Evolutionary conservation across 2,329 filamentous ascomycete species (phyloP).

Genomic region (Paramyrothecium roridum): DNA sequence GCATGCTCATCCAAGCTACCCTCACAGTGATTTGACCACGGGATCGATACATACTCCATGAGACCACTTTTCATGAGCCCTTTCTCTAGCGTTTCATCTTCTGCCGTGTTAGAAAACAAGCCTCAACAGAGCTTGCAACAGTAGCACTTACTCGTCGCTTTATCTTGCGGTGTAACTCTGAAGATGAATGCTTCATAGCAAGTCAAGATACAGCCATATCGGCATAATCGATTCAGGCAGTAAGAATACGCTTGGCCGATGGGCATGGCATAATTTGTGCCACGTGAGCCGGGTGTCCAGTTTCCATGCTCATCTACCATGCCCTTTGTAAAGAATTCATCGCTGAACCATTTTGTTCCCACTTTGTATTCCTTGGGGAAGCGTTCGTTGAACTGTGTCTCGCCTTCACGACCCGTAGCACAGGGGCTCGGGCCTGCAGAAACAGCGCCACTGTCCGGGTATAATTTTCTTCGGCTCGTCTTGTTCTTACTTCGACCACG

Average conservation of each 20-base stretch:
- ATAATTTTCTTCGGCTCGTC: neutral
- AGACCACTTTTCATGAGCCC: constrained; percentile 7
- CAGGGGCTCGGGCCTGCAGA: neutral
- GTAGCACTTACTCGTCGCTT: neutral
- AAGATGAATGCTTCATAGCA: constrained; percentile 12
- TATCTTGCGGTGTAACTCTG: constrained; percentile 1
- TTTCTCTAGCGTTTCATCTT: neutral
- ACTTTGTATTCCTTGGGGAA: constrained; percentile 13
- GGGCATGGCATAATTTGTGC: constrained; percentile 5
- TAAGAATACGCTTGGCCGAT: constrained; percentile 12
- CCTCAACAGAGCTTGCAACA: too few species aligned
- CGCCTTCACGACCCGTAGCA: neutral
- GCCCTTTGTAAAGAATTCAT: neutral
- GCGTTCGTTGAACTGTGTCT: neutral
- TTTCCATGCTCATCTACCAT: constrained; percentile 7
- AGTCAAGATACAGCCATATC: constrained; percentile 12
- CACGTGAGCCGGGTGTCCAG: neutral
- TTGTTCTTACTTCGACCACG: neutral
- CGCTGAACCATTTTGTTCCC: constrained; percentile 9
- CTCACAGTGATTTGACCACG: constrained; percentile 7
- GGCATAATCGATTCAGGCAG: constrained; percentile 10
- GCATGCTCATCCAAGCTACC: neutral
- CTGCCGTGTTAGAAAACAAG: too few species aligned
- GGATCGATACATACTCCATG: constrained; percentile 12
- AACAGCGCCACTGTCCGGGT: constrained; percentile 4